Conservation (phyloP, 179 eudicot genomes). For the Beta lomatogona region DNA sequence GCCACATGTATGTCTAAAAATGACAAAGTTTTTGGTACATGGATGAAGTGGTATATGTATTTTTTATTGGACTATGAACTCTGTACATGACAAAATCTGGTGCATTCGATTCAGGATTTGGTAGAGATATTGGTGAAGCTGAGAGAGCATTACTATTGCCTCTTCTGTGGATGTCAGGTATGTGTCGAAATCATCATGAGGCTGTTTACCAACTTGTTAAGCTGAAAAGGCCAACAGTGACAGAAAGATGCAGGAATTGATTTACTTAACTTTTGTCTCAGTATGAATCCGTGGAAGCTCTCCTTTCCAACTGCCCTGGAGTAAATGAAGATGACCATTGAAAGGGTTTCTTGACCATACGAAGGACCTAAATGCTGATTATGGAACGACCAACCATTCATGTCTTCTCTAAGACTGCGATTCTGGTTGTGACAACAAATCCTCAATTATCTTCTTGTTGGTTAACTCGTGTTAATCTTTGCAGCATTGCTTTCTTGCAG, state of each 20-base stretch:
- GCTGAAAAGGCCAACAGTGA: not conserved
- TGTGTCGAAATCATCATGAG: conserved; percentile 11
- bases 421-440: not conserved
- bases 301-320: conserved; percentile 71
- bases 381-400: not conserved
- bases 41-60: not conserved
- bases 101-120: conserved; percentile 65
- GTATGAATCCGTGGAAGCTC: conserved; percentile 86
- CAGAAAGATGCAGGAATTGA: not conserved
- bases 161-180: conserved; percentile 93
- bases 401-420: conserved; percentile 7
- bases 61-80: not conserved
- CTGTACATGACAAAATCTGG: not conserved
- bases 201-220: not conserved
- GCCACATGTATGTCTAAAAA: not conserved
- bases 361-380: conserved; percentile 4
- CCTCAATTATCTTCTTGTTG: not conserved
- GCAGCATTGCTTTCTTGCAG: not conserved
- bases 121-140: conserved; percentile 60
- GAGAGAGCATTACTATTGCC: conserved; percentile 80
- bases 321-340: conserved; percentile 84
- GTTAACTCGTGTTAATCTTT: not conserved
- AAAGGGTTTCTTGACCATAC: not conserved
- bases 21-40: not conserved
- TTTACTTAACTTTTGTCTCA: conserved; percentile 33